Evolutionary conservation across 768 basidiomycete species (phyloP), one percentile per base, ranked within the genome.

Genomic region (Macrolepiota fuliginosa): DNA sequence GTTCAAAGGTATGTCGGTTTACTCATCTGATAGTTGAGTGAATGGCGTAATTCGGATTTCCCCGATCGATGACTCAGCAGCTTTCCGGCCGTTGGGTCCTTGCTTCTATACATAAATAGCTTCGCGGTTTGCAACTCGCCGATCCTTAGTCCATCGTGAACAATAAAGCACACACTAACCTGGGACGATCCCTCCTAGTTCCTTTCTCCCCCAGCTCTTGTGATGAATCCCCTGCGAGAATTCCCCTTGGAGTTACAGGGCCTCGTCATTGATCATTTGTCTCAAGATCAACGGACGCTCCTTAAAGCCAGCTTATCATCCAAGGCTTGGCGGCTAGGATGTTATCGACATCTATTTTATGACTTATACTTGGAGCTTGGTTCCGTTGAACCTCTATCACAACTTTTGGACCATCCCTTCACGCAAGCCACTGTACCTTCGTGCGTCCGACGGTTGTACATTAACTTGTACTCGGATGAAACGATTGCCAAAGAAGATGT

Each of bases 201-300:
- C 2, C 19, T 19, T 27, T 57, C n/a, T 15, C 27, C 24, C 17
- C 9, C 19, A 13, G 7, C 29, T 32, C 24, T 22, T 46, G 4
- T 11, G 19, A 57, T 57, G 56, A 17, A 13, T 29, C 27, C 24
- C n/a, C 19, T 47, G 22, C 19, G 19, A 13, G 17, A n/a, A 7
- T 19, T 57, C 19, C 71, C 71, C 9, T 15, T 65, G 17, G 71
- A 72, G 40, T 54, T 72, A 12, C 69, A 71, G 45, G 64, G 67
- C 36, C 46, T 61, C 9, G 62, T 73, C 25, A 68, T 72, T 53
- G 70, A 72, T 54, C 13, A 51, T 11, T 42, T 71, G n/a, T 36
- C 40, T 7, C 47, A 54, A 1, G 67, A 70, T 27, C 62, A 25
- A 24, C 53, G 22, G 11, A 53, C 62, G 10, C 66, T 72, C 15